phyloP scores from a whole-genome alignment of 805 yeast species.

The Ascoidea tarda region DNA sequence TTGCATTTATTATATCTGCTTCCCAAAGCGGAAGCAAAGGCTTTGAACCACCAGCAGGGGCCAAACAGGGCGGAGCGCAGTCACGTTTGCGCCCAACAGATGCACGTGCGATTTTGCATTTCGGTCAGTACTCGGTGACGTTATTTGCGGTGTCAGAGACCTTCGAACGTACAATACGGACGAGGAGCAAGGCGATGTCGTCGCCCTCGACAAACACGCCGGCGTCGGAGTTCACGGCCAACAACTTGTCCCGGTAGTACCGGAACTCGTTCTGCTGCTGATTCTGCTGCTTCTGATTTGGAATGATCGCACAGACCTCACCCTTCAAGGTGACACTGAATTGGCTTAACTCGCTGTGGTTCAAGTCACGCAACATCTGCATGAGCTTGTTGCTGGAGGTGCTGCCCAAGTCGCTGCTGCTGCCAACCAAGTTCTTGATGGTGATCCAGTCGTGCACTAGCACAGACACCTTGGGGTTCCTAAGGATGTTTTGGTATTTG shows the following conservation, averaged over 20 bases:
- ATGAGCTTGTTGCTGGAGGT: constrained; percentile 28
- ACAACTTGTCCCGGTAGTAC: constrained; percentile 49
- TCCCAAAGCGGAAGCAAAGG: no score
- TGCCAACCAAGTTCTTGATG: constrained; percentile 27
- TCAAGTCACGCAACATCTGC: constrained; percentile 57
- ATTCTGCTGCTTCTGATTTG: constrained; percentile 29
- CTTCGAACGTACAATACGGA: constrained; percentile 52
- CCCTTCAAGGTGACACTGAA: constrained; percentile 78
- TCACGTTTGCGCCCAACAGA: no score
- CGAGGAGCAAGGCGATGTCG: constrained; percentile 50
- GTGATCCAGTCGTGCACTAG: constrained; percentile 88
- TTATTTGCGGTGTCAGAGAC: constrained; percentile 71
- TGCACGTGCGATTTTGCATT: neutral
- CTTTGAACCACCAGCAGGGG: no score
- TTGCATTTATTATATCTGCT: no score
- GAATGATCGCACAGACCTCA: constrained; percentile 38
- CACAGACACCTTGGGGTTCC: constrained; percentile 69
- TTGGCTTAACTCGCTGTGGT: constrained; percentile 66
- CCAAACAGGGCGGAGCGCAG: no score
- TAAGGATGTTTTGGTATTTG: constrained; percentile 54
- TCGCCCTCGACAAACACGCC: constrained; percentile 50
- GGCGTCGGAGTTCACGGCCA: constrained; percentile 45
- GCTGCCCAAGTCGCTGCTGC: constrained; percentile 7
- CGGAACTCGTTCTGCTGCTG: constrained; percentile 32
- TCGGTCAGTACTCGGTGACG: constrained; percentile 18